A percentile compares a stretch with the other conserved stretches of the same genome.
phyloP scores from a whole-genome alignment of 2,329 filamentous ascomycete genomes.

The Helicocarpus griseus region DNA sequence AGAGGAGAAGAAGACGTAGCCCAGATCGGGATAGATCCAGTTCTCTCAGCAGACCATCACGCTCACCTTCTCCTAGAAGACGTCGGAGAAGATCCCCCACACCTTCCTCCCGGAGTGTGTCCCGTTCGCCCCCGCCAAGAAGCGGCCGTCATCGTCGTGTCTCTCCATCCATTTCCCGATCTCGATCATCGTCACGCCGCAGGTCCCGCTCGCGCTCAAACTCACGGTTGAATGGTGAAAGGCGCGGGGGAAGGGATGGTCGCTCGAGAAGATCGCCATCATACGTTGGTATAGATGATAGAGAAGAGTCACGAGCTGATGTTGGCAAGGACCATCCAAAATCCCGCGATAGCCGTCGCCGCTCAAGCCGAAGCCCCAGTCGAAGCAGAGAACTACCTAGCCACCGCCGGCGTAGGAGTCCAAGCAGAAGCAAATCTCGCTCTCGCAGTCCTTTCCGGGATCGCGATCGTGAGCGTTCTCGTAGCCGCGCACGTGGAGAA shows the following conservation, averaged over 20 bases:
- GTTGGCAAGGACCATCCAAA: constrained; percentile 35
- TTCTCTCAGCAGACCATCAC: constrained; percentile 40
- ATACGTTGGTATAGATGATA: constrained; percentile 32
- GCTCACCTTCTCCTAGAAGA: constrained; percentile 48
- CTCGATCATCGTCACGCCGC: constrained; percentile 28
- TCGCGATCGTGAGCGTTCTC: constrained; percentile 23
- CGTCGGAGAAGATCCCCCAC: constrained; percentile 32
- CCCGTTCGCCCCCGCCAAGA: constrained; percentile 25
- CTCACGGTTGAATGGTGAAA: constrained; percentile 25
- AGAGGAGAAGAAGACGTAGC: constrained; percentile 27
- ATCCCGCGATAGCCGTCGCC: constrained; percentile 32
- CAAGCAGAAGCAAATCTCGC: constrained; percentile 18
- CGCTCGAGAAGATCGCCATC: constrained; percentile 37
- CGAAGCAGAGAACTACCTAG: constrained; percentile 19
- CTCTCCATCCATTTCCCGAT: constrained; percentile 9
- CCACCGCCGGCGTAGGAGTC: constrained; percentile 23
- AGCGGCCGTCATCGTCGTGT: constrained; percentile 15
- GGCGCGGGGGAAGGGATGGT: constrained; percentile 19
- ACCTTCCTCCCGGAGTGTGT: constrained; percentile 28
- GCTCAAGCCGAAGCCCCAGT: constrained; percentile 28
- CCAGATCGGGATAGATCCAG: constrained; percentile 38
- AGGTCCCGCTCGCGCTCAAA: constrained; percentile 29
- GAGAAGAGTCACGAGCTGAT: constrained; percentile 40
- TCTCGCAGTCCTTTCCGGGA: constrained; percentile 19
- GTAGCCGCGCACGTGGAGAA: constrained; percentile 22